These are phyloP conservation scores for Gossypium thurberi DNA, from an alignment of 345 rosid species.

Conservation along the genomic window DNA sequence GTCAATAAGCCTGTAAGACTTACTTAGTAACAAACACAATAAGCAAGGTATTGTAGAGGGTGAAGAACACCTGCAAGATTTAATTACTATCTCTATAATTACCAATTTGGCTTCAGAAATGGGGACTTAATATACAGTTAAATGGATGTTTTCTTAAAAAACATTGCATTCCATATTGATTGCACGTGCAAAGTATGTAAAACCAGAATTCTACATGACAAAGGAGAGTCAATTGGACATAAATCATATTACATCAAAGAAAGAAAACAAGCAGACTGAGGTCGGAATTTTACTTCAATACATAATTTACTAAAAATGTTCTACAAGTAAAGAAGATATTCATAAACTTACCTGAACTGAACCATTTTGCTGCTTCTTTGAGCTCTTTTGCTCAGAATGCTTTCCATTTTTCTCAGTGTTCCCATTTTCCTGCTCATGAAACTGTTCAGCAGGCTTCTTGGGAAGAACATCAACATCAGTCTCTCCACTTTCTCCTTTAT, in stretches of 20 bases:
- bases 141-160: neutral
- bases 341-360: constrained; percentile 49
- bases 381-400: constrained; percentile 34
- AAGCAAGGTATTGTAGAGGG: neutral
- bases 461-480: neutral
- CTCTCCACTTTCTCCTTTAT: neutral
- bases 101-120: neutral
- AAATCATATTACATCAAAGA: neutral
- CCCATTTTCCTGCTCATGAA: constrained; percentile 28
- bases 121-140: neutral
- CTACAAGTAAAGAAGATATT: neutral
- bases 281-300: neutral
- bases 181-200: neutral
- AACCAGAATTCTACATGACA: neutral
- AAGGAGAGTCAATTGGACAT: neutral
- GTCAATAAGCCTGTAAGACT: neutral
- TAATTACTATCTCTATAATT: neutral
- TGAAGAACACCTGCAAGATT: neutral
- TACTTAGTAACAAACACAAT: neutral
- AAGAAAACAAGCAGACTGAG: neutral
- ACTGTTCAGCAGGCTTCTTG: constrained; percentile 28
- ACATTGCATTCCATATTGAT: neutral
- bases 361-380: constrained; percentile 38
- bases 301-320: neutral
- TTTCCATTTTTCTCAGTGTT: constrained; percentile 28